A percentile compares a stretch with the other conserved stretches of the same genome.
phyloP scores from a whole-genome alignment of 495 filamentous ascomycete genomes.

The Aspergillus ostianus region DNA sequence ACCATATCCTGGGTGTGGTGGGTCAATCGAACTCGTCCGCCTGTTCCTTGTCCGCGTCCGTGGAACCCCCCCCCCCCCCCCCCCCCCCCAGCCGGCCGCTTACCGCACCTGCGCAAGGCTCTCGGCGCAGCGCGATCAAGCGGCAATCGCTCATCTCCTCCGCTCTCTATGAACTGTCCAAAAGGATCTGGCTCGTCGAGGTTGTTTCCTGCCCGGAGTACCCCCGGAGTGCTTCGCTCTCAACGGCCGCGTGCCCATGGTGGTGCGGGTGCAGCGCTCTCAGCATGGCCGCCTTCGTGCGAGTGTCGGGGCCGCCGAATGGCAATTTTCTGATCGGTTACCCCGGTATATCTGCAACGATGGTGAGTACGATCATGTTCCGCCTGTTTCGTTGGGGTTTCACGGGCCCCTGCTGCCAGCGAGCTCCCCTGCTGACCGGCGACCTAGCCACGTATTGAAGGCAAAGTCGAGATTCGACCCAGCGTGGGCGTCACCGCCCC shows the following conservation, averaged over 20 bases:
- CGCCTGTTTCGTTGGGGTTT: not conserved
- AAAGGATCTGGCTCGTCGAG: constrained; percentile 24
- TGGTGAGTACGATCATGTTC: constrained; percentile 59
- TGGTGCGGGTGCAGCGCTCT: constrained; percentile 39
- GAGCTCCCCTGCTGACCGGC: constrained; percentile 7
- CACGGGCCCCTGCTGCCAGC: not conserved
- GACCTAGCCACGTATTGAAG: constrained; percentile 84
- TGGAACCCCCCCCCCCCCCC: constrained; percentile 2
- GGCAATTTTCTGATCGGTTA: constrained; percentile 96
- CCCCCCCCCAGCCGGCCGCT: constrained; percentile 11
- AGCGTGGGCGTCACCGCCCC: constrained; percentile 78
- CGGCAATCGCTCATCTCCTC: constrained; percentile 3
- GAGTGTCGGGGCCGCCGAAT: constrained; percentile 96
- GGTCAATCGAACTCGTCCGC: constrained; percentile 1
- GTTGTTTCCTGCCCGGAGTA: constrained; percentile 31
- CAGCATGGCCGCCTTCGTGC: constrained; percentile 85
- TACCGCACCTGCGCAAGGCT: constrained; percentile 15
- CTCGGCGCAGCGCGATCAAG: constrained; percentile 14
- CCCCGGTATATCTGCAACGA: constrained; percentile 94
- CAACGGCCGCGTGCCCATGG: constrained; percentile 42
- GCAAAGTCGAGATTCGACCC: constrained; percentile 96
- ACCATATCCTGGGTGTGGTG: too few species aligned
- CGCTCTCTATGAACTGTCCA: constrained; percentile 36
- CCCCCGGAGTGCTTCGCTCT: constrained; percentile 29
- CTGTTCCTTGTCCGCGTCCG: not conserved